Conservation (phyloP, 2,329 filamentous ascomycete species). For the Colletotrichum tabaci region DNA sequence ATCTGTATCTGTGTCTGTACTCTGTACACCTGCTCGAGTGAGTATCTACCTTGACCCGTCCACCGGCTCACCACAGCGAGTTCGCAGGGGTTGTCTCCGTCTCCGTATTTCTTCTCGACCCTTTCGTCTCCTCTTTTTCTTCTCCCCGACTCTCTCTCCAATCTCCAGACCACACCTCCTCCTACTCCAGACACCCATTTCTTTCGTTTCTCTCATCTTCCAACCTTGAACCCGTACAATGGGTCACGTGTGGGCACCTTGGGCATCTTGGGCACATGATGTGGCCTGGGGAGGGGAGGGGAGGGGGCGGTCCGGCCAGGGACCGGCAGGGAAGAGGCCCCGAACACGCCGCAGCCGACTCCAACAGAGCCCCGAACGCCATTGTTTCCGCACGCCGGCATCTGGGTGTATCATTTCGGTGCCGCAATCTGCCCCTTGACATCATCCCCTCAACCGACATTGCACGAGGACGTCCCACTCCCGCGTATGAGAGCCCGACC, state of each 20-base stretch:
- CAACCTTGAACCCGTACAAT: not conserved
- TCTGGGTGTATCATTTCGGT: not conserved
- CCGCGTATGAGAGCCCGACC: conserved; percentile 24
- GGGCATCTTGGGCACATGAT: conserved; percentile 19
- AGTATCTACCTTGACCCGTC: conserved; percentile 30
- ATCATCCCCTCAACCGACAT: conserved; percentile 36
- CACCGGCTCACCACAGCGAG: conserved; percentile 25
- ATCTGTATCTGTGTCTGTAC: no score
- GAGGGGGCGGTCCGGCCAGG: conserved; percentile 4
- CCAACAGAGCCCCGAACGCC: conserved; percentile 20
- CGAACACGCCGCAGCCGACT: conserved; percentile 21
- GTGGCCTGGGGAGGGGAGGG: not conserved
- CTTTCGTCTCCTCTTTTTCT: conserved; percentile 7
- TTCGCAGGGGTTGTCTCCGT: not conserved
- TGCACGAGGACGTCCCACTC: conserved; percentile 3
- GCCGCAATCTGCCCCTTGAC: conserved; percentile 25
- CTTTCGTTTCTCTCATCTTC: conserved; percentile 23
- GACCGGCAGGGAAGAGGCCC: conserved; percentile 13
- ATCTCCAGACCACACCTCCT: conserved; percentile 30
- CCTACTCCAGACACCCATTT: conserved; percentile 21
- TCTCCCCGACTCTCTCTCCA: conserved; percentile 17
- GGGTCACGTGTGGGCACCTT: conserved; percentile 4
- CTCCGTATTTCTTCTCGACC: conserved; percentile 7
- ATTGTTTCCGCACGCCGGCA: conserved; percentile 15
- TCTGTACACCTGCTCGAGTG: no score